These are phyloP conservation scores for Leccinum griseonigrum DNA, from an alignment of 1,284 basidiomycete genomes.

Conservation along the genomic window DNA sequence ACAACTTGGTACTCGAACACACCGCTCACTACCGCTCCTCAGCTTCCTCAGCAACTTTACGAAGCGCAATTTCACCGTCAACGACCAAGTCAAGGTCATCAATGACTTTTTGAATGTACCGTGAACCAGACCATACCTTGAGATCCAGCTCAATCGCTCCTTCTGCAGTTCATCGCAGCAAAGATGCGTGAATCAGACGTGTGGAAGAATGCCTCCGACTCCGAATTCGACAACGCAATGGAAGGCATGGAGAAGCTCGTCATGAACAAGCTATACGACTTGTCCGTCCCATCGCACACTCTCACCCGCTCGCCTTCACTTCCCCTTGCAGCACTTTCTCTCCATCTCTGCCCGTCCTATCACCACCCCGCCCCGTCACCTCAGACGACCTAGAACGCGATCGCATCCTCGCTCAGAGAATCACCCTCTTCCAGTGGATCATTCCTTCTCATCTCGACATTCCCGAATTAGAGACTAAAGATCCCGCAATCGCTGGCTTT, in stretches of 20 bases:
- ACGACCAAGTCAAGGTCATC: slow-evolving; percentile 91
- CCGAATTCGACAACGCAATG: slow-evolving; percentile 94
- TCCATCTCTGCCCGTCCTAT: slow-evolving; percentile 64
- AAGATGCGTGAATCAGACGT: slow-evolving; percentile 86
- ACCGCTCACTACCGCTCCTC: neutral
- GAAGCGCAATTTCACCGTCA: slow-evolving; percentile 84
- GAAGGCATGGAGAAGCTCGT: slow-evolving; percentile 99
- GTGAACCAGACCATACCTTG: neutral
- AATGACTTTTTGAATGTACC: slow-evolving; percentile 84
- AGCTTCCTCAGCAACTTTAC: slow-evolving; percentile 91
- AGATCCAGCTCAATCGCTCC: slow-evolving; percentile 11
- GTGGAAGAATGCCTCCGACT: slow-evolving; percentile 74
- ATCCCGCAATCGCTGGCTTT: slow-evolving; percentile 74
- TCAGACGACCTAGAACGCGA: slow-evolving; percentile 96
- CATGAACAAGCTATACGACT: slow-evolving; percentile 97
- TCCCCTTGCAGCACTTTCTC: slow-evolving; percentile 74
- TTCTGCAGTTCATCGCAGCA: slow-evolving; percentile 73
- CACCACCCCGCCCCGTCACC: slow-evolving; percentile 78
- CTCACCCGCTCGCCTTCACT: slow-evolving; percentile 7
- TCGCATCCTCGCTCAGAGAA: slow-evolving; percentile 87
- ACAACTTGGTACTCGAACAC: neutral
- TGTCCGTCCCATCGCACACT: slow-evolving; percentile 43
- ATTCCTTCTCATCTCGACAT: slow-evolving; percentile 89
- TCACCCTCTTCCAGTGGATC: slow-evolving; percentile 89
- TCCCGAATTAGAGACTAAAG: slow-evolving; percentile 40